Conservation (phyloP, 176 grass and related monocot species). For the Musa schizocarpa region DNA sequence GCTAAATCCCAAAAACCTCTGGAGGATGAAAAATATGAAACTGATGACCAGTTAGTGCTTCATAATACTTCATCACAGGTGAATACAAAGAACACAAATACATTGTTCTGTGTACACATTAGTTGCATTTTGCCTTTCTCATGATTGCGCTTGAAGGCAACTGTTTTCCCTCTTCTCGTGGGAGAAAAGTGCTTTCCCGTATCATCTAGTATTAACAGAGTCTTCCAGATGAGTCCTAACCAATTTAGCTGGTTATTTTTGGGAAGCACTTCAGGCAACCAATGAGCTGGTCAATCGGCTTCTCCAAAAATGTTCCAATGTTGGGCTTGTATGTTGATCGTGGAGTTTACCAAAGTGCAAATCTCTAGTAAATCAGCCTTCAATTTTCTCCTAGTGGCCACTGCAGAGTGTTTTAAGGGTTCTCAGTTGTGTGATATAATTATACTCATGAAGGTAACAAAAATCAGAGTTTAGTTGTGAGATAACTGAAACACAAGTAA, state of each 20-base stretch:
- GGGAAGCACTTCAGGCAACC: neutral
- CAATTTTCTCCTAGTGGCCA: neutral
- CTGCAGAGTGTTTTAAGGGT: neutral
- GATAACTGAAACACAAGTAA: too few relatives aligned
- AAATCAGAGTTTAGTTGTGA: too few relatives aligned
- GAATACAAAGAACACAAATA: neutral
- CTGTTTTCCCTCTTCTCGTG: neutral
- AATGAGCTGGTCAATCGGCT: neutral
- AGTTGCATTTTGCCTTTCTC: neutral
- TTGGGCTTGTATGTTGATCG: neutral
- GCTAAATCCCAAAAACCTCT: slow-evolving; percentile 69
- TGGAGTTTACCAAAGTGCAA: neutral
- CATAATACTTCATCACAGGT: neutral
- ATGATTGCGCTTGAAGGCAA: neutral
- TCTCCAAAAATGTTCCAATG: neutral
- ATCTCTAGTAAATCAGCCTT: neutral
- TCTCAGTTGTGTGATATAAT: too few relatives aligned
- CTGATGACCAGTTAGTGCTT: slow-evolving; percentile 8
- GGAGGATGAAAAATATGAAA: slow-evolving; percentile 65
- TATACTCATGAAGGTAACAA: too few relatives aligned
- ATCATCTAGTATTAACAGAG: neutral
- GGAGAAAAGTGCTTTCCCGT: neutral
- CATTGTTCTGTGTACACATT: neutral
- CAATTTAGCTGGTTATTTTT: neutral
- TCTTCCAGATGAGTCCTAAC: neutral